A percentile compares a stretch with the other conserved stretches of the same genome.
phyloP scores from a whole-genome alignment of 306 rosid species.

The barrel medic (Medicago truncatula) region MtrunA17r5.0-ANR NC_053047.1:89001-89500 shows the following conservation, averaged over 20 bases:
- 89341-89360: conserved; percentile 5
- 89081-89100: conserved; percentile 99
- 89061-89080: conserved; percentile 66
- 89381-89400: not conserved
- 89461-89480: not conserved
- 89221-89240: conserved; percentile 24
- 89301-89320: conserved; percentile 19
- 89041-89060: conserved; percentile 29
- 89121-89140: conserved; percentile 95
- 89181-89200: conserved; percentile 16
- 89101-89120: conserved; percentile 99
- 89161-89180: conserved; percentile 1
- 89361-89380: not conserved
- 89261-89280: conserved; percentile 7
- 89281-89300: conserved; percentile 16
- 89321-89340: conserved; percentile 15
- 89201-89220: not conserved
- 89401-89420: conserved; percentile 1
- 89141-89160: conserved; percentile 76
- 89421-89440: not conserved
- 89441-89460: not conserved
- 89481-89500: not conserved
- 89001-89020: not conserved
- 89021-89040: conserved; percentile 16
- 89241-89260: conserved; percentile 16